phyloP scores from a whole-genome alignment of 441 rosid genomes.

The Populus trichocarpa region DNA sequence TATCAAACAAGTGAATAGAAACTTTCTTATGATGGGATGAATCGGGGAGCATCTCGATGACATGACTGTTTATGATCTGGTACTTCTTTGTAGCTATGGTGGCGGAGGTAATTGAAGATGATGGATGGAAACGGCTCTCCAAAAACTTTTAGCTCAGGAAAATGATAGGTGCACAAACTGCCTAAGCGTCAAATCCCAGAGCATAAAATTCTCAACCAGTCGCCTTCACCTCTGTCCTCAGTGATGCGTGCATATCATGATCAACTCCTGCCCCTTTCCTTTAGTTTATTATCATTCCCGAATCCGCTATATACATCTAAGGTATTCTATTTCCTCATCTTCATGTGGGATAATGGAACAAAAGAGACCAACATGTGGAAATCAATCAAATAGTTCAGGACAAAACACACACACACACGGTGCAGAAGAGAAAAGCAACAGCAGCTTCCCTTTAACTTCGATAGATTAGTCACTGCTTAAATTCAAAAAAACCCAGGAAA shows the following conservation, averaged over 20 bases:
- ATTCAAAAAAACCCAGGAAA: background rate
- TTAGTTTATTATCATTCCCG: background rate
- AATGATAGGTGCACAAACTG: too few species aligned
- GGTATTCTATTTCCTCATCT: background rate
- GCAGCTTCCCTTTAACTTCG: background rate
- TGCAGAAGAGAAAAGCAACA: background rate
- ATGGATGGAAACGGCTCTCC: background rate
- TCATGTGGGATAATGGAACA: background rate
- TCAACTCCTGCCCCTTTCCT: too few species aligned
- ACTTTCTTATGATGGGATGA: background rate
- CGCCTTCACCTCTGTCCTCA: too few species aligned
- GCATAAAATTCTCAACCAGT: too few species aligned
- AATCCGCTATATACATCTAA: background rate
- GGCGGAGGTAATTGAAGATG: background rate
- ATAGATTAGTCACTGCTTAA: background rate
- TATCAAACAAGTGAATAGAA: background rate
- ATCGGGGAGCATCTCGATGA: background rate
- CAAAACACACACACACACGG: background rate
- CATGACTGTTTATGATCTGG: background rate
- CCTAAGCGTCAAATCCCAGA: background rate
- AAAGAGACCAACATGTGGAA: background rate
- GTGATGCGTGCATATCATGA: too few species aligned
- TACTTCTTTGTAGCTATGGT: background rate
- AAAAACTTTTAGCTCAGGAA: too few species aligned
- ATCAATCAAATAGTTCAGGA: background rate